Evolutionary conservation across 225 moss, liverwort and hornwort genomes (phyloP).

Genomic region (Anthoceros angustus): DNA sequence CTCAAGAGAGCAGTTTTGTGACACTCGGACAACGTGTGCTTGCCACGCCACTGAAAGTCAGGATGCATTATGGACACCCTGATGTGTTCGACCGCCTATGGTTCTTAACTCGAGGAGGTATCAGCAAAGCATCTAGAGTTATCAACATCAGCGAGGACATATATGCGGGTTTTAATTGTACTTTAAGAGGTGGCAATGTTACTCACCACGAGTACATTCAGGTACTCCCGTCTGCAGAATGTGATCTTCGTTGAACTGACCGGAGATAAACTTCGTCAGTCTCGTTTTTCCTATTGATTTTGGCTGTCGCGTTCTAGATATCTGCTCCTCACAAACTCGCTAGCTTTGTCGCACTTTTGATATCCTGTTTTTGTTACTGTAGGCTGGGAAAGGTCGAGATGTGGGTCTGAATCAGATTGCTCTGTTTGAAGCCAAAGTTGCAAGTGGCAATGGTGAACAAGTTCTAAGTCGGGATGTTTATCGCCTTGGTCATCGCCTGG

Average conservation of each 20-base stretch:
- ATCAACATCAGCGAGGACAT: slow-evolving; percentile 99
- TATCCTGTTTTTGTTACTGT: slow-evolving; percentile 4
- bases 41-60: slow-evolving; percentile 87
- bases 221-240: slow-evolving; percentile 22
- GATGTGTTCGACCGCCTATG: slow-evolving; percentile 97
- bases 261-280: neutral
- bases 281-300: neutral
- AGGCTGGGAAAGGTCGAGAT: slow-evolving; percentile 99
- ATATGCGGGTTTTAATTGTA: slow-evolving; percentile 90
- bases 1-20: slow-evolving; percentile 97
- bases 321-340: neutral
- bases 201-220: slow-evolving; percentile 99
- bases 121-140: slow-evolving; percentile 91
- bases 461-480: slow-evolving; percentile 94
- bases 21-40: slow-evolving; percentile 96
- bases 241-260: neutral
- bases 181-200: slow-evolving; percentile 81
- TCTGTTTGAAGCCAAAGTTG: slow-evolving; percentile 97
- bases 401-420: slow-evolving; percentile 97
- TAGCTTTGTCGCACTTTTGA: neutral
- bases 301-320: slow-evolving; percentile 2
- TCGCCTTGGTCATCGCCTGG: slow-evolving; percentile 89
- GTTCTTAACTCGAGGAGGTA: slow-evolving; percentile 85
- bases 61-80: slow-evolving; percentile 99
- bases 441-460: slow-evolving; percentile 99